Percentiles rank a stretch among this genome's conserved stretches.
phyloP scores from a whole-genome alignment of 108 stramenopile genomes.

The Aureococcus anophagefferens region DNA sequence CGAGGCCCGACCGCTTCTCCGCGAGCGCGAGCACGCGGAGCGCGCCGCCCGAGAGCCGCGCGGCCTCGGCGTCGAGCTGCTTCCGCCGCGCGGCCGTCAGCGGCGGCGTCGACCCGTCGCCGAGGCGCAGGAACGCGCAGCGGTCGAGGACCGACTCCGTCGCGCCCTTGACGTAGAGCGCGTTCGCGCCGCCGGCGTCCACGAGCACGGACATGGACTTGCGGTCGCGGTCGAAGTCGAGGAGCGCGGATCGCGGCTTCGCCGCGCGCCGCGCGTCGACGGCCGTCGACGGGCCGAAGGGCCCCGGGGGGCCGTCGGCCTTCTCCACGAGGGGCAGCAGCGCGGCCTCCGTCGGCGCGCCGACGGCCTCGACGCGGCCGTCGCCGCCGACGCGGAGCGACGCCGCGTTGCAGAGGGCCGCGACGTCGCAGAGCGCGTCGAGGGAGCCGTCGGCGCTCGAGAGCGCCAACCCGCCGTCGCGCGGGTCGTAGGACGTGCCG shows the following conservation, averaged over 20 bases:
- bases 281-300: not conserved
- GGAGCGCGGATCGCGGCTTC: conserved; percentile 62
- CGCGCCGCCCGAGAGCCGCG: not conserved
- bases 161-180: conserved; percentile 91
- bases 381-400: not conserved
- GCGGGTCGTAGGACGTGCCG: not conserved
- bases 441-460: not conserved
- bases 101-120: conserved; percentile 65
- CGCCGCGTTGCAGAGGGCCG: not conserved
- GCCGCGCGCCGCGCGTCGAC: conserved; percentile 51
- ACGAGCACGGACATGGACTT: conserved; percentile 64
- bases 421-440: not conserved
- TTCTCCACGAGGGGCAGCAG: conserved; percentile 85
- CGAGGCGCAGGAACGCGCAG: conserved; percentile 70
- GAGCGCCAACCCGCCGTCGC: not conserved
- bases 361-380: conserved; percentile 42
- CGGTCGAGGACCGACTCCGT: conserved; percentile 80
- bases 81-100: conserved; percentile 53
- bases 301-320: not conserved
- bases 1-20: no score
- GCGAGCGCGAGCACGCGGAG: not conserved
- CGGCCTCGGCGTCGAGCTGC: not conserved
- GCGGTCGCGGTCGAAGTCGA: conserved; percentile 78
- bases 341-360: conserved; percentile 95
- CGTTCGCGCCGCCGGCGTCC: conserved; percentile 33